phyloP scores from a whole-genome alignment of 1,284 basidiomycete species.

The Naganishia sp. region DNA sequence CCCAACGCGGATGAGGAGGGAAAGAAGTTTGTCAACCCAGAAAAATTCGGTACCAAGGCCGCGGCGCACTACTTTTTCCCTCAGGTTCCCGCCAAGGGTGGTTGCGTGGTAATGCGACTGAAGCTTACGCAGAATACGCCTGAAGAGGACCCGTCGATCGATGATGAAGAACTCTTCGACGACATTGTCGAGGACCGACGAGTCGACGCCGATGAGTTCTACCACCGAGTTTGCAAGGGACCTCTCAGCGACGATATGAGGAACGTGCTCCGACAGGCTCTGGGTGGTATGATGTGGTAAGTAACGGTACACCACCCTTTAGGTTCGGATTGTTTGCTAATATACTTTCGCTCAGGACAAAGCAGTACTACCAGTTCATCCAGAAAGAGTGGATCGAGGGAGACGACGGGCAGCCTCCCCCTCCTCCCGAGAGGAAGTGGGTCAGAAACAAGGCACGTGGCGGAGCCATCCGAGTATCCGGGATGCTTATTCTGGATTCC shows the following conservation, averaged over 20 bases:
- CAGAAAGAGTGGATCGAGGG: constrained; percentile 95
- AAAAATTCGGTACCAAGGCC: constrained; percentile 84
- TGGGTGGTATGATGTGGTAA: constrained; percentile 93
- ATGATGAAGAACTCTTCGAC: constrained; percentile 89
- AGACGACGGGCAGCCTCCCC: constrained; percentile 90
- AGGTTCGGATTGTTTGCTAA: not conserved
- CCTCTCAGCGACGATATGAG: constrained; percentile 87
- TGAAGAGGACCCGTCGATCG: constrained; percentile 72
- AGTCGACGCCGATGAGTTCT: constrained; percentile 95
- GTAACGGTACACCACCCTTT: not conserved
- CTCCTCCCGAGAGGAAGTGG: constrained; percentile 83
- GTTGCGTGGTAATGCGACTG: constrained; percentile 91
- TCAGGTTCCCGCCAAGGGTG: constrained; percentile 84
- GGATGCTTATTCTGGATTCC: not conserved
- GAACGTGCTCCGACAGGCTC: constrained; percentile 96
- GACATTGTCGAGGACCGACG: constrained; percentile 82
- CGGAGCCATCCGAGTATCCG: not conserved
- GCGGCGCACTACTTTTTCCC: constrained; percentile 87
- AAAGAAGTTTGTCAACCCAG: constrained; percentile 75
- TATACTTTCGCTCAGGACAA: constrained; percentile 61
- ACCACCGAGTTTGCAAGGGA: constrained; percentile 73
- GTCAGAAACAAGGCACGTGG: constrained; percentile 73
- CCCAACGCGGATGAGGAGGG: constrained; percentile 41
- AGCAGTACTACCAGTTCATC: constrained; percentile 94
- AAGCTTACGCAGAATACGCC: constrained; percentile 82